A percentile compares a stretch with the other conserved stretches of the same genome.
These are phyloP conservation scores for Scleroderma bovista DNA, from an alignment of 768 basidiomycete species.

Conservation along the genomic window DNA sequence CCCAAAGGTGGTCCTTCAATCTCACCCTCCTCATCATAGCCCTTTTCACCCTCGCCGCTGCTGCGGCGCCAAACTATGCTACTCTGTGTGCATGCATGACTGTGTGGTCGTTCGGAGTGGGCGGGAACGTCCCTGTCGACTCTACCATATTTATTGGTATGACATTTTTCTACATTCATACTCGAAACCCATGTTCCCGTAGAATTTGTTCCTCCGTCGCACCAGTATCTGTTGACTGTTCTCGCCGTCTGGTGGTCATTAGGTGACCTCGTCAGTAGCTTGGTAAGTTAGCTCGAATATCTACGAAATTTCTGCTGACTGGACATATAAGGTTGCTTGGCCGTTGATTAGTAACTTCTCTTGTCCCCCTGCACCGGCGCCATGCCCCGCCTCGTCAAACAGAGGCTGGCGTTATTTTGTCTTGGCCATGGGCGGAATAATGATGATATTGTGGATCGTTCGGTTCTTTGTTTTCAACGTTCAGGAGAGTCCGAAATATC, in stretches of 20 bases:
- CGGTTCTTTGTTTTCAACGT: constrained; percentile 66
- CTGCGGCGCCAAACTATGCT: constrained; percentile 49
- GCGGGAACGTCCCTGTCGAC: constrained; percentile 72
- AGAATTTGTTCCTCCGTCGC: constrained; percentile 68
- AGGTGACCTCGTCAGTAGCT: constrained; percentile 58
- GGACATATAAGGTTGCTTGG: constrained; percentile 53
- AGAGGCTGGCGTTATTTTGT: constrained; percentile 74
- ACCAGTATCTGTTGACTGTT: constrained; percentile 72
- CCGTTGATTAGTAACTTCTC: constrained; percentile 66
- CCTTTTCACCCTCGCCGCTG: constrained; percentile 59
- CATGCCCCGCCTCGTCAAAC: too few species aligned
- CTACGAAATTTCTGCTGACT: neutral
- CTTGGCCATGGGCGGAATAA: constrained; percentile 67
- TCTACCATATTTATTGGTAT: constrained; percentile 69
- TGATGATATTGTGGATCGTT: constrained; percentile 54
- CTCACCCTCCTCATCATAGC: constrained; percentile 62
- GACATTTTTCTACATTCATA: constrained; percentile 5
- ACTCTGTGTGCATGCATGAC: constrained; percentile 49
- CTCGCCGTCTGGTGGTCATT: constrained; percentile 82
- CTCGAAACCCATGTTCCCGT: neutral
- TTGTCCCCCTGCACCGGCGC: constrained; percentile 42
- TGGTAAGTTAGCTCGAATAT: constrained; percentile 22
- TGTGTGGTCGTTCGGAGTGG: constrained; percentile 62
- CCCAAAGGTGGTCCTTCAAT: constrained; percentile 55
- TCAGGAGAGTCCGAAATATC: constrained; percentile 66